Evolutionary conservation across 2,329 filamentous ascomycete genomes (phyloP), one percentile per base, ranked within the genome.

Genomic region (Metarhizium anisopliae): DNA sequence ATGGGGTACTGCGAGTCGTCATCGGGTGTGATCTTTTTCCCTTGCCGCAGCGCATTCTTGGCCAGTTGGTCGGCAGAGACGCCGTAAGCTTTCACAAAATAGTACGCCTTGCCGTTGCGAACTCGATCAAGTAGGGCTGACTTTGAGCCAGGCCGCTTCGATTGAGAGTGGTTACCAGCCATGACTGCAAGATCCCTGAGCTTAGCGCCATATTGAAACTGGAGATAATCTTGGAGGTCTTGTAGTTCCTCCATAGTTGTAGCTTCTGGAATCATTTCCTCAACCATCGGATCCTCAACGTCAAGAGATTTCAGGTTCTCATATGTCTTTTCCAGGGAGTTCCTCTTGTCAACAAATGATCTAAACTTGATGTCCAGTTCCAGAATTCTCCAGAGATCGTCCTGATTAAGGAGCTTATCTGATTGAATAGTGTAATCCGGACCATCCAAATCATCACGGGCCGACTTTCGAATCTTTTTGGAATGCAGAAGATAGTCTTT

Each of bases 401-500:
- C 89, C 72, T 96, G 93, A 58, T 87, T 92, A 43, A 99, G 78
- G 1, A 99, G 81, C 70, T 95, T 95, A 72, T 95, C 89, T 1
- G 92, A 91, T 58, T 78, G 81, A 56, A 93, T 83, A 56, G 85
- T 84, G 66, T 85, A 89, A 57, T 90, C 85, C 2, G 86, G 84
- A 1, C 81, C 84, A 63, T 90, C 85, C 8, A 82, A 80, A 61
- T 93, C 86, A 56, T 85, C 79, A 16, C 80, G 78, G 32, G 78
- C 71, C 67, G 84, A 68, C 74, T 84, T 79, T 55, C 78, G 74
- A 6, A 81, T 79, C 66, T 89, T 91, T 61, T 86, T 86, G 29
- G 89, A 88, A 66, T 97, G 90, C 56, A 99, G 95, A 47, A 99
- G 81, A 67, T 97, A 99, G 69, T 99, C 94, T 71, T 96, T 96